Percentiles rank a stretch among this genome's conserved stretches.
phyloP scores from a whole-genome alignment of 805 yeast species.

The Kodamaea kakaduensis region DNA sequence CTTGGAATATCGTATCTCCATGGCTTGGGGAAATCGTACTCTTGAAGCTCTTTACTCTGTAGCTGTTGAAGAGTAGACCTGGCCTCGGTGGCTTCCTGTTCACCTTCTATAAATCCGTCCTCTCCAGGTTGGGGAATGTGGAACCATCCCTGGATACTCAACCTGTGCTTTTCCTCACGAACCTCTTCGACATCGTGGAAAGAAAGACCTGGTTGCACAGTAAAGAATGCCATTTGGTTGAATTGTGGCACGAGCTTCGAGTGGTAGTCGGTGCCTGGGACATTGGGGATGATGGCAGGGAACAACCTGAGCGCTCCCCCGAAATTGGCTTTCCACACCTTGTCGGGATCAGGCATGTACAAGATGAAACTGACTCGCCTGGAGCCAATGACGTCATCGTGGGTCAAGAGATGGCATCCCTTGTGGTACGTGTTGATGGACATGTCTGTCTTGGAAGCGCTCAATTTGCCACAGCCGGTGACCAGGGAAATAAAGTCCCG shows the following conservation, averaged over 20 bases:
- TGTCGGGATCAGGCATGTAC: constrained; percentile 89
- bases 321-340: constrained; percentile 82
- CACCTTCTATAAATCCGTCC: constrained; percentile 76
- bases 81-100: constrained; percentile 73
- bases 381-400: constrained; percentile 96
- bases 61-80: constrained; percentile 74
- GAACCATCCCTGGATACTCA: constrained; percentile 98
- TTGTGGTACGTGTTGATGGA: constrained; percentile 86
- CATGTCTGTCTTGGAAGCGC: constrained; percentile 91
- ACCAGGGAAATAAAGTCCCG: constrained; percentile 72
- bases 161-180: constrained; percentile 79
- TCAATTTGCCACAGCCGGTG: constrained; percentile 82
- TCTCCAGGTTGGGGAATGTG: constrained; percentile 96
- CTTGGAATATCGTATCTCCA: constrained; percentile 40
- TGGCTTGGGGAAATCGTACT: constrained; percentile 77
- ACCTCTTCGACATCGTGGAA: constrained; percentile 99
- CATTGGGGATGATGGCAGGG: constrained; percentile 83
- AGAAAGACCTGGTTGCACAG: constrained; percentile 92
- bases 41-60: constrained; percentile 71
- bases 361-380: constrained; percentile 89
- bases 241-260: constrained; percentile 82
- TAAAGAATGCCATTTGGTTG: constrained; percentile 93
- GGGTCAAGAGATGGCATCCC: constrained; percentile 91
- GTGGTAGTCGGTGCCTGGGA: constrained; percentile 75
- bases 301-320: constrained; percentile 91